Base-by-base conservation (phyloP, 768 basidiomycete species). In the Termitomyces titanicus region DNA sequence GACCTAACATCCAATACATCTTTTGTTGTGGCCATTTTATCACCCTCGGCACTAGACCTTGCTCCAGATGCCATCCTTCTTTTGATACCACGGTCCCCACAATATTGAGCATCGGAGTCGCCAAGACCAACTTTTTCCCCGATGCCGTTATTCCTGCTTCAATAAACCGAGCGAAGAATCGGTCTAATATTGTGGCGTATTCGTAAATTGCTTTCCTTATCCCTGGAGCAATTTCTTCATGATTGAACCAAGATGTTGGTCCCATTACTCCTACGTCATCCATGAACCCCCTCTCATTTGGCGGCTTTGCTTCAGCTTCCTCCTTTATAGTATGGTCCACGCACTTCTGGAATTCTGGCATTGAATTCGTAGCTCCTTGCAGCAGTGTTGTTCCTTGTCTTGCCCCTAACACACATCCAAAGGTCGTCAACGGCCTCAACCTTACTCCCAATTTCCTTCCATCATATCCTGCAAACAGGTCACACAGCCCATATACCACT, bases 101-200 rank as follows among this genome's bases (percentile, higher is more conserved):
- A 13, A 74, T 68, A 1, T 58, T 37, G 0, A 71, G 53, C 0
- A 47, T 12, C 0, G 62, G 61, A 0, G 61, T 60, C 0, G 64
- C 65, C 0, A 68, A 49, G 1, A 64, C 47, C 0, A 68, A 35
- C 43, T 73, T 74, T 22, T 49, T 51, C 7, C 69, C 72, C 1
- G 71, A 73, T 0, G 66, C 64, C 0, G 73, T 74, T 1, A 68
- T 58, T 0, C 73, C 69, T 0, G 71, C 65, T 3, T 46, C 46
- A 4, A 63, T 60, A 7, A 73, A 54, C 0, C 64, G 50, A 0
- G 35, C 55, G 0, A 73, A 40, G 38, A 70, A 56, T 0, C 61
- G 54, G 44, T 72, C 62, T 0, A 73, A n/a, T 2, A 44, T 65
- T 0, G 55, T 44, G 0, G 60, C 54, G 51, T n/a, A n/a, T n/a